phyloP scores from a whole-genome alignment of 2,329 filamentous ascomycete species.

The Hymenoscyphus fructigenus region DNA sequence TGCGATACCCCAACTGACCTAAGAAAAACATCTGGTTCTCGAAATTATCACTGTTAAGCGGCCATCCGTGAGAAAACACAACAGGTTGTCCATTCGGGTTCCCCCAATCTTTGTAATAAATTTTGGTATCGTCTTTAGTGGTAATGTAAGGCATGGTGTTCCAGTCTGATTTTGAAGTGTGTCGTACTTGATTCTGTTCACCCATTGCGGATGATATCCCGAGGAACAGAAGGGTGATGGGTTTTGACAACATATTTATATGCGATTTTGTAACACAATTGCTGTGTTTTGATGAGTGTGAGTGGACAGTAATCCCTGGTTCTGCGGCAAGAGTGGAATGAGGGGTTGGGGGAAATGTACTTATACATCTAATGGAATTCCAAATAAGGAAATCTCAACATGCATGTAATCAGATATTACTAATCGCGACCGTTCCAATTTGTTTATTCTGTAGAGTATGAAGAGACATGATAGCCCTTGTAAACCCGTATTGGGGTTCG shows the following conservation, averaged over 20 bases:
- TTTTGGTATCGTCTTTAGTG: constrained; percentile 40
- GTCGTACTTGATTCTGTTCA: too few relatives aligned
- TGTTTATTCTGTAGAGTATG: too few relatives aligned
- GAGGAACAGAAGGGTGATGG: not conserved
- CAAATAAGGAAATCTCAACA: not conserved
- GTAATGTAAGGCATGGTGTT: constrained; percentile 31
- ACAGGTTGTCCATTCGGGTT: constrained; percentile 37
- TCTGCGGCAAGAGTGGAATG: not conserved
- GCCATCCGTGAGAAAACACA: constrained; percentile 43
- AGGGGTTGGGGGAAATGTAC: not conserved
- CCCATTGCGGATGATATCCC: not conserved
- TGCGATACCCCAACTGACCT: constrained; percentile 39
- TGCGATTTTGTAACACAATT: too few relatives aligned
- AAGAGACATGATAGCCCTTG: too few relatives aligned
- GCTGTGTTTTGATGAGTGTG: not conserved
- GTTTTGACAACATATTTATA: not conserved
- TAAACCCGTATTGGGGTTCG: too few relatives aligned
- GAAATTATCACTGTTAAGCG: constrained; percentile 42
- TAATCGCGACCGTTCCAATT: too few relatives aligned
- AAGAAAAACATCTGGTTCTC: constrained; percentile 43
- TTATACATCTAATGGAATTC: not conserved
- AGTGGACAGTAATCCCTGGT: not conserved
- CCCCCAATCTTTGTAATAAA: constrained; percentile 47
- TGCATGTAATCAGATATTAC: not conserved
- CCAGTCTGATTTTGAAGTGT: not conserved